Base-by-base conservation (phyloP, 2,329 filamentous ascomycete species). In the Corinectria fuckeliana region DNA sequence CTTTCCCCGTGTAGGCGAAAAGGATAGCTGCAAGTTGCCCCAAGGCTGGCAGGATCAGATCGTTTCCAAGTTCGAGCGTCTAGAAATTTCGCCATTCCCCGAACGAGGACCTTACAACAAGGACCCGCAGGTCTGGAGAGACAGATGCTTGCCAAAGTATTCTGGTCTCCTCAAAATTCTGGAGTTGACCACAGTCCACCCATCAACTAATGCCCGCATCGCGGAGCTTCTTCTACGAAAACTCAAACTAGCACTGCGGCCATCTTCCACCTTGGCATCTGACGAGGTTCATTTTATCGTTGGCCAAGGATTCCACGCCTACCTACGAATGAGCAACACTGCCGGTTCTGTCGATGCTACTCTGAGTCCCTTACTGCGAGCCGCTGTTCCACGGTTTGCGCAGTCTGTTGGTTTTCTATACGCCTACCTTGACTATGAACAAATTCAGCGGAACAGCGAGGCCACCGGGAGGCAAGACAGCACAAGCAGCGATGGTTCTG, bases 21-120 rank as follows among this genome's bases (percentile, higher is more conserved):
- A 83, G 54, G 84, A 88, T 53, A 79, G 77, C 25, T 85, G 86
- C 65, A 76, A 74, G 13, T 75, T 90, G 26, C 87, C 87, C 1
- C 86, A 88, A 64, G 85, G 82, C 16, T 92, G 90, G 89, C 91
- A 92, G 71, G 84, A 88, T 63, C 85, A 88, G 60, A 91, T 94
- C 50, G 84, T 89, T 34, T 83, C 84, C 63, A 89, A 87, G 63
- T 91, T 94, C 65, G 85, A 88, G 67, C 78, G 81, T 16, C 75
- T 91, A 14, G 87, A 88, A 69, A 80, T 84, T 10, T 87, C 85
- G 0, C 85, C 87, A 0, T 89, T 89, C 54, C 87, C 87, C 0
- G 87, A 90, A 67, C 81, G 84, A 64, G 85, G 84, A 4, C 82
- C 83, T 18, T 86, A 87, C 66, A 82, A 87, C 60, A 85, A 87